These are phyloP conservation scores for Abelmoschus esculentus DNA, from an alignment of 345 rosid species.

Conservation along the genomic window DNA sequence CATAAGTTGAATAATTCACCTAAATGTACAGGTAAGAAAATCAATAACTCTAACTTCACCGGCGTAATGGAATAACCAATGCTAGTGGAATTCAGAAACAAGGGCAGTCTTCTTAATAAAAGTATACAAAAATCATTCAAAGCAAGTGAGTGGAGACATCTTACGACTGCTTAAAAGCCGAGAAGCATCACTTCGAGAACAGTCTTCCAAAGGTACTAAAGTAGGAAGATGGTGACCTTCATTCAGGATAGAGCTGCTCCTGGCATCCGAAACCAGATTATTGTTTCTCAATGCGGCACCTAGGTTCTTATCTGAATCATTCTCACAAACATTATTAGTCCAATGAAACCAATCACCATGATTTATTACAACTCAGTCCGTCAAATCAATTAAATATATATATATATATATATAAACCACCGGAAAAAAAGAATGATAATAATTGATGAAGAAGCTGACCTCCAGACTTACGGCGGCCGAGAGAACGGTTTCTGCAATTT, in stretches of 20 bases:
- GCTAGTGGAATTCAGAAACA: not conserved
- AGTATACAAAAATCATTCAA: not conserved
- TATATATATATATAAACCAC: not conserved
- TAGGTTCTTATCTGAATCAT: slow-evolving; percentile 51
- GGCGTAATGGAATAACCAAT: too few species aligned
- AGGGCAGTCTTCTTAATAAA: too few species aligned
- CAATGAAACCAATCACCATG: slow-evolving; percentile 50
- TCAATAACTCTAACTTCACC: too few species aligned
- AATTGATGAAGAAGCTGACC: slow-evolving; percentile 29
- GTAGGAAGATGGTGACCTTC: slow-evolving; percentile 22
- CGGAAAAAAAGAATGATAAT: not conserved
- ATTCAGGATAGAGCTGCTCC: slow-evolving; percentile 20
- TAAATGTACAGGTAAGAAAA: not conserved
- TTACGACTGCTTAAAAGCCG: slow-evolving; percentile 65
- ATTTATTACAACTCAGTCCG: slow-evolving; percentile 13
- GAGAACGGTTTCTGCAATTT: slow-evolving; percentile 48
- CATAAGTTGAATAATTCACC: not conserved
- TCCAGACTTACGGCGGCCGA: slow-evolving; percentile 56
- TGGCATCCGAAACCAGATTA: slow-evolving; percentile 28
- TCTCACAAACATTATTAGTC: slow-evolving; percentile 32
- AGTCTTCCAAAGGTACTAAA: slow-evolving; percentile 42
- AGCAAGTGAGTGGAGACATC: slow-evolving; percentile 14
- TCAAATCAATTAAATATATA: not conserved
- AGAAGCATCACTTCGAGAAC: slow-evolving; percentile 55
- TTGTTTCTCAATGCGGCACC: slow-evolving; percentile 27